phyloP scores from a whole-genome alignment of 441 rosid species.

The Adansonia rubrostipa region DNA sequence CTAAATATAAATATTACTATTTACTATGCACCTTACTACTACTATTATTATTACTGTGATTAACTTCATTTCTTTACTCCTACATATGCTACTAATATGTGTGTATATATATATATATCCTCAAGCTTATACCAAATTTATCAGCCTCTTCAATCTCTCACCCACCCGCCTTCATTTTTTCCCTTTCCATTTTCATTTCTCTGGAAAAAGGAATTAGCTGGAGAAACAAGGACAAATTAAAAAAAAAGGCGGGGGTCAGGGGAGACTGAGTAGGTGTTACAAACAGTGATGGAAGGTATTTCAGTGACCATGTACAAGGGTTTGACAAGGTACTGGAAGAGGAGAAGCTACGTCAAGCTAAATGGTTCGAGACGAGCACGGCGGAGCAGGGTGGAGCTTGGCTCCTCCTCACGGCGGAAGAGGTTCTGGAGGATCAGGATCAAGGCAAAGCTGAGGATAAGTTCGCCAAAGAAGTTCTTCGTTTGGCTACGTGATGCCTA shows the following conservation, averaged over 20 bases:
- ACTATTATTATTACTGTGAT: neutral
- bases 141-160: neutral
- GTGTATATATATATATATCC: neutral
- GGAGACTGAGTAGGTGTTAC: neutral
- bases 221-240: conserved; percentile 46
- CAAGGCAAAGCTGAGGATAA: conserved; percentile 54
- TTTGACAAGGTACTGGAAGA: conserved; percentile 20
- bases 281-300: conserved; percentile 23
- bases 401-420: conserved; percentile 34
- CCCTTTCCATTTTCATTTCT: conserved; percentile 22
- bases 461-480: conserved; percentile 63
- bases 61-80: neutral
- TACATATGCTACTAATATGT: neutral
- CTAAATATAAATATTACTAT: neutral
- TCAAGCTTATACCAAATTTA: neutral
- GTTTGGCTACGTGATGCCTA: conserved; percentile 82
- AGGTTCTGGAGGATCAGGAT: conserved; percentile 66
- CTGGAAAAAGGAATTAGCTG: neutral
- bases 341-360: conserved; percentile 25
- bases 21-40: neutral
- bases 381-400: conserved; percentile 24
- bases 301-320: conserved; percentile 15
- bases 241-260: neutral
- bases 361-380: conserved; percentile 8
- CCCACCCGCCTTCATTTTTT: neutral